A percentile compares a stretch with the other conserved stretches of the same genome.
Evolutionary conservation across 805 yeast species (phyloP).

Genomic region (Candida alai): DNA sequence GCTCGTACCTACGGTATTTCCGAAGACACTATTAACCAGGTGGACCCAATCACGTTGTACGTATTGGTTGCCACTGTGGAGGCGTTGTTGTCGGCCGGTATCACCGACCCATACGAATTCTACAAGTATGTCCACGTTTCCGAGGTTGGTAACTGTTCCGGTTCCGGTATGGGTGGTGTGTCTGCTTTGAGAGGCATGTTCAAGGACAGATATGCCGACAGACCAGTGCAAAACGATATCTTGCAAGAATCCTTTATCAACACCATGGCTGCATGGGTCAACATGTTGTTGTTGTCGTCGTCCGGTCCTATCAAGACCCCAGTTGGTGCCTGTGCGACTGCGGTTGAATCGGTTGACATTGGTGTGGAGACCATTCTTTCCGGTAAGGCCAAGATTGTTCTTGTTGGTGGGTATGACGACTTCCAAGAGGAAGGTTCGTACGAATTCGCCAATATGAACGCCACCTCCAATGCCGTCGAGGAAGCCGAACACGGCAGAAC

Average conservation of each 20-base stretch:
- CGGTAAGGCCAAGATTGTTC: conserved; percentile 92
- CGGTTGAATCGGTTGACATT: conserved; percentile 93
- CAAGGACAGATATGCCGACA: conserved; percentile 87
- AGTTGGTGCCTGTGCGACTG: conserved; percentile 99
- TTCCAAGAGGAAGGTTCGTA: conserved; percentile 98
- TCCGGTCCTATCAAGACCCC: conserved; percentile 99
- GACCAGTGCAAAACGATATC: conserved; percentile 95
- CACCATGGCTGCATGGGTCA: conserved; percentile 99
- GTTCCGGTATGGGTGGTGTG: conserved; percentile 99
- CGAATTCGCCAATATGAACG: conserved; percentile 98
- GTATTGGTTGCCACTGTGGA: conserved; percentile 93
- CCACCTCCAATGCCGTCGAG: conserved; percentile 84
- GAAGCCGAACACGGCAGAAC: conserved; percentile 96
- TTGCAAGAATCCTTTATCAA: conserved; percentile 97
- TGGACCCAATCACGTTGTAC: conserved; percentile 91
- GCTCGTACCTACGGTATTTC: conserved; percentile 92
- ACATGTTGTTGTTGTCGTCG: conserved; percentile 92
- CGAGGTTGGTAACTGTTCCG: conserved; percentile 98
- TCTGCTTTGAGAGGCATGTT: conserved; percentile 96
- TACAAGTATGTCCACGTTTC: conserved; percentile 97
- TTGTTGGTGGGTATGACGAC: conserved; percentile 99
- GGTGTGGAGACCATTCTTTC: conserved; percentile 92
- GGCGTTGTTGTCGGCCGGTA: conserved; percentile 90
- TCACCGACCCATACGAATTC: conserved; percentile 98
- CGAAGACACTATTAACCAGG: conserved; percentile 90